Conservation (phyloP, 768 basidiomycete genomes). For the Termitomyces sp. region DNA sequence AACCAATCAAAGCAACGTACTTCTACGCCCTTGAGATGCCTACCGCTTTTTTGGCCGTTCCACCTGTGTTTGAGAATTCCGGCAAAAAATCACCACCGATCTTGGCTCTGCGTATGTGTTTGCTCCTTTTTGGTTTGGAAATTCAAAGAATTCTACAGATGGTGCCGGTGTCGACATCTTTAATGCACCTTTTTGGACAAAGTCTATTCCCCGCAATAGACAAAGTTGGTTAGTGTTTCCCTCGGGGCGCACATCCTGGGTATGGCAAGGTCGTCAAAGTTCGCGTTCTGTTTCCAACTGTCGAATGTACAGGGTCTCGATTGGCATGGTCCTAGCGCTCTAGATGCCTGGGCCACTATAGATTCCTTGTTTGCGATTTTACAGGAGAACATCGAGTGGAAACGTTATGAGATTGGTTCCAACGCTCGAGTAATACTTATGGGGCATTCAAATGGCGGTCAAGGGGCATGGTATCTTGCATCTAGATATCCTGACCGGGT, state of each 20-base stretch:
- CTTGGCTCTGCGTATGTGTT: slow-evolving; percentile 56
- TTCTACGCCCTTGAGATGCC: slow-evolving; percentile 52
- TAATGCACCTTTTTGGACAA: slow-evolving; percentile 49
- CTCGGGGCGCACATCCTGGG: slow-evolving; percentile 83
- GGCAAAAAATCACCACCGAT: slow-evolving; percentile 42
- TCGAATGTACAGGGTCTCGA: slow-evolving; percentile 63
- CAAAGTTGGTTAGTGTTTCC: slow-evolving; percentile 78
- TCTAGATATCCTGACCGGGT: slow-evolving; percentile 75
- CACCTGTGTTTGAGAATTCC: slow-evolving; percentile 37
- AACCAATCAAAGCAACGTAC: slow-evolving; percentile 51
- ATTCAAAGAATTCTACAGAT: slow-evolving; percentile 36
- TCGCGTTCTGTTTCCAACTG: neutral
- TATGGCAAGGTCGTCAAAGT: slow-evolving; percentile 18
- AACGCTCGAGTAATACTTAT: slow-evolving; percentile 56
- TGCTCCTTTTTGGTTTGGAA: neutral
- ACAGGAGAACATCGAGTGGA: slow-evolving; percentile 28
- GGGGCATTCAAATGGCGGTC: slow-evolving; percentile 93
- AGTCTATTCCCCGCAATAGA: slow-evolving; percentile 53
- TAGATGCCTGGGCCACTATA: slow-evolving; percentile 63
- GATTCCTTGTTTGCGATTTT: slow-evolving; percentile 51
- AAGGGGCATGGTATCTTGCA: slow-evolving; percentile 81
- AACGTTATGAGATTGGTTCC: slow-evolving; percentile 30
- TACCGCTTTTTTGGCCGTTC: slow-evolving; percentile 51
- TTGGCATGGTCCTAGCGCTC: slow-evolving; percentile 84
- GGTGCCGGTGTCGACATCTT: slow-evolving; percentile 83